Conservation (phyloP, 306 rosid species). For the Prunus mongolica region DNA sequence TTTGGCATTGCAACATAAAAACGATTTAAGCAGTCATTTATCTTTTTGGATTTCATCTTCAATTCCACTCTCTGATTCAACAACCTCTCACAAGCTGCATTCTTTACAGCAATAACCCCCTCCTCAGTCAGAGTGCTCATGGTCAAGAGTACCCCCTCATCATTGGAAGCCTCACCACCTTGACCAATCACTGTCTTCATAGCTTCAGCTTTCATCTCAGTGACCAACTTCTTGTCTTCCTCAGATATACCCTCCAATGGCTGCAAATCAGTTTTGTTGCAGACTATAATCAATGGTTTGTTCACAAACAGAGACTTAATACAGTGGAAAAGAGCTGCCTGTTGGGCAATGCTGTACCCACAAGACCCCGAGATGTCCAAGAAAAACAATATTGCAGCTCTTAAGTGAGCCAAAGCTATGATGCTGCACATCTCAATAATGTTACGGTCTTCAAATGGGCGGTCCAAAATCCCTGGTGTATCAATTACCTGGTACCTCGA, state of each 20-base stretch:
- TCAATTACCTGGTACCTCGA: slow-evolving; percentile 88
- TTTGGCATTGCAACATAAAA: slow-evolving; percentile 78
- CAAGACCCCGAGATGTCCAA: slow-evolving; percentile 88
- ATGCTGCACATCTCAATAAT: slow-evolving; percentile 95
- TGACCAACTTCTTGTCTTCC: slow-evolving; percentile 72
- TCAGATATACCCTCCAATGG: slow-evolving; percentile 69
- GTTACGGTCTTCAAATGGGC: slow-evolving; percentile 86
- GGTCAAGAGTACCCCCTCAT: slow-evolving; percentile 56
- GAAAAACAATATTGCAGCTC: slow-evolving; percentile 87
- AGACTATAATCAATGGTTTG: slow-evolving; percentile 39
- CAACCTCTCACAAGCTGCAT: slow-evolving; percentile 78
- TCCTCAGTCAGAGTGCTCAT: slow-evolving; percentile 89
- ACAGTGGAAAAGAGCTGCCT: slow-evolving; percentile 83
- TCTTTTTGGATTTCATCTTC: slow-evolving; percentile 81
- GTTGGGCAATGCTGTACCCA: slow-evolving; percentile 79
- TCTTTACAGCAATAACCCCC: slow-evolving; percentile 80
- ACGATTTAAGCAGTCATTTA: slow-evolving; percentile 70
- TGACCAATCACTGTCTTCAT: slow-evolving; percentile 70
- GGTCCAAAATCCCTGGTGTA: slow-evolving; percentile 86
- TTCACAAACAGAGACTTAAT: slow-evolving; percentile 52
- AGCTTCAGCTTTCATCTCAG: slow-evolving; percentile 80
- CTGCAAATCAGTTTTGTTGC: slow-evolving; percentile 83
- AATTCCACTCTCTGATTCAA: slow-evolving; percentile 74
- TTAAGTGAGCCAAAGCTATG: slow-evolving; percentile 82
- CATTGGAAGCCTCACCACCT: slow-evolving; percentile 65